phyloP scores from a whole-genome alignment of 1,284 basidiomycete genomes.

The Cerioporus squamosus region DNA sequence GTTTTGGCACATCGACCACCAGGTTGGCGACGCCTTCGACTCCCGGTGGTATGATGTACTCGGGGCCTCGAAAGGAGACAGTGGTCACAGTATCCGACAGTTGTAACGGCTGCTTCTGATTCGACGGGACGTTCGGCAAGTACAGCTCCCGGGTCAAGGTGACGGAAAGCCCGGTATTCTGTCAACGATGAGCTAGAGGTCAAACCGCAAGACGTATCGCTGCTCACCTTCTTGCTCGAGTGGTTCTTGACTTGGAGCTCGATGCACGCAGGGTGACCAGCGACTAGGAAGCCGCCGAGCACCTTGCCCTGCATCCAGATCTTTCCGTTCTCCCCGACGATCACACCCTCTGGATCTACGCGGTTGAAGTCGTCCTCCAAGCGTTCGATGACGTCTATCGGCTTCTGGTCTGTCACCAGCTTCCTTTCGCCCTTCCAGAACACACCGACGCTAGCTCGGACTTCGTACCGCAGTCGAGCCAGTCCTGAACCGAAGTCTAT shows the following conservation, averaged over 20 bases:
- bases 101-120: slow-evolving; percentile 52
- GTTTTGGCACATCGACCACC: slow-evolving; percentile 71
- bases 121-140: slow-evolving; percentile 47
- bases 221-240: slow-evolving; percentile 68
- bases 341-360: slow-evolving; percentile 55
- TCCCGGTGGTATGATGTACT: slow-evolving; percentile 73
- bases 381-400: slow-evolving; percentile 68
- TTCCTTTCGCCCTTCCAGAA: slow-evolving; percentile 73
- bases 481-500: slow-evolving; percentile 70
- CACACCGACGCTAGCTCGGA: slow-evolving; percentile 70
- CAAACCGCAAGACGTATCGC: too few relatives aligned
- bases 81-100: slow-evolving; percentile 70
- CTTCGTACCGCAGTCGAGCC: slow-evolving; percentile 70
- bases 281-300: slow-evolving; percentile 62
- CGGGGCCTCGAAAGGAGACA: slow-evolving; percentile 69
- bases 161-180: slow-evolving; percentile 71
- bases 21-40: slow-evolving; percentile 76
- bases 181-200: too few relatives aligned
- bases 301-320: slow-evolving; percentile 74
- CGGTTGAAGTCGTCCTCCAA: slow-evolving; percentile 44
- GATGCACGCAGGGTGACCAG: slow-evolving; percentile 70
- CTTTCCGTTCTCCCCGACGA: slow-evolving; percentile 76
- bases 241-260: slow-evolving; percentile 81
- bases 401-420: slow-evolving; percentile 62
- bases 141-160: slow-evolving; percentile 62